These are phyloP conservation scores for Stenogyne calaminthoides DNA, from an alignment of 305 asterid genomes.

Conservation along the genomic window DNA sequence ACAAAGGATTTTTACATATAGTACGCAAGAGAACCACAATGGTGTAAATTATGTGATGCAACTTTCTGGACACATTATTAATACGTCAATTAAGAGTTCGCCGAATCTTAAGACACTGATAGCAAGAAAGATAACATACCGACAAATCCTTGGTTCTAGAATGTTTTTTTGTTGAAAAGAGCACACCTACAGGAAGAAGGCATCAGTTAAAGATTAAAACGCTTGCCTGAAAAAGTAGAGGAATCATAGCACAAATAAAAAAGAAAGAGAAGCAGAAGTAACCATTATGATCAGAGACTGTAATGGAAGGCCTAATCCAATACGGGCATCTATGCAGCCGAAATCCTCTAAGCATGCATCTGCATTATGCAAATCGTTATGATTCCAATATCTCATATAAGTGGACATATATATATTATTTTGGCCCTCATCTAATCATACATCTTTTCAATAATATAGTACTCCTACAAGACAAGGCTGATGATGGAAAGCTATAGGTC, in stretches of 20 bases:
- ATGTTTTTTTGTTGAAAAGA: constrained; percentile 91
- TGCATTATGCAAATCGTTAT: constrained; percentile 39
- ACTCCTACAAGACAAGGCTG: background rate
- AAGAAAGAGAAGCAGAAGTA: constrained; percentile 8
- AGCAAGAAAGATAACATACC: constrained; percentile 52
- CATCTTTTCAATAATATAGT: constrained; percentile 4
- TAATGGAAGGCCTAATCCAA: constrained; percentile 94
- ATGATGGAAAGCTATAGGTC: background rate
- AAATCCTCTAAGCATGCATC: constrained; percentile 98
- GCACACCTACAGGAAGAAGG: constrained; percentile 62
- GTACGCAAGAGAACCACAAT: background rate
- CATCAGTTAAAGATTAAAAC: constrained; percentile 8
- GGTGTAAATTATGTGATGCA: constrained; percentile 15
- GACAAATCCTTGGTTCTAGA: constrained; percentile 95
- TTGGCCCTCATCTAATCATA: constrained; percentile 16
- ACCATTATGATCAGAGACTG: constrained; percentile 94
- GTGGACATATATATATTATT: constrained; percentile 13
- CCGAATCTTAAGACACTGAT: constrained; percentile 1
- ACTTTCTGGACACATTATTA: constrained; percentile 3
- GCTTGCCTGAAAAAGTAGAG: background rate
- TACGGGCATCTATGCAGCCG: constrained; percentile 97
- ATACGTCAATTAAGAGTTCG: constrained; percentile 16
- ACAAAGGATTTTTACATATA: background rate
- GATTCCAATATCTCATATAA: constrained; percentile 9
- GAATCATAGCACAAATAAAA: background rate